Conservation (phyloP, 2,329 filamentous ascomycete species). For the Aspergillus proliferans region DNA sequence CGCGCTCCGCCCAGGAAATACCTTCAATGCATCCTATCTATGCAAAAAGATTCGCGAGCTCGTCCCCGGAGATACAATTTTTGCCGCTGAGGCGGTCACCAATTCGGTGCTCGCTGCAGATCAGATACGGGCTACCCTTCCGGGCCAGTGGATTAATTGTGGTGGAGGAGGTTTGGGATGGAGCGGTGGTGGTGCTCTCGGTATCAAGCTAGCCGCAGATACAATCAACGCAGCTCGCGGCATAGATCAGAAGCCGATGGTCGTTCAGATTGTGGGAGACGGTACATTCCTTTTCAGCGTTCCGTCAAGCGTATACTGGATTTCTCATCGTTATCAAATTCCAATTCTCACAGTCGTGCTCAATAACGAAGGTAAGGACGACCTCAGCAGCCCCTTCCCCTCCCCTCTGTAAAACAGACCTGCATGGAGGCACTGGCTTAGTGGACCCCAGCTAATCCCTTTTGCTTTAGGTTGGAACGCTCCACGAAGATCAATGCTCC, state of each 20-base stretch:
- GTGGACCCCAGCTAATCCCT: neutral
- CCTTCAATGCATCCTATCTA: constrained; percentile 34
- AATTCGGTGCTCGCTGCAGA: constrained; percentile 44
- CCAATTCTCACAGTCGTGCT: constrained; percentile 59
- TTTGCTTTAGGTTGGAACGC: constrained; percentile 42
- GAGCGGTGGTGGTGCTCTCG: constrained; percentile 67
- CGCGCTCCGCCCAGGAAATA: neutral
- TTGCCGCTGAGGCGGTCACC: constrained; percentile 69
- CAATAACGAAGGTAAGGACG: constrained; percentile 53
- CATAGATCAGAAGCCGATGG: constrained; percentile 2
- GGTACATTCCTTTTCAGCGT: constrained; percentile 60
- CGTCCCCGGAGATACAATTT: constrained; percentile 61
- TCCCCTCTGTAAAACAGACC: neutral
- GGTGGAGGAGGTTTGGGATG: constrained; percentile 72
- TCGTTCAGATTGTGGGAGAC: constrained; percentile 47
- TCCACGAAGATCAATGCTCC: constrained; percentile 48
- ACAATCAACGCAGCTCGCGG: neutral
- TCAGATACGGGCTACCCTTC: constrained; percentile 7
- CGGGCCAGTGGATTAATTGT: constrained; percentile 8
- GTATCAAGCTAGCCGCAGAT: constrained; percentile 63
- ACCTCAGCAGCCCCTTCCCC: neutral
- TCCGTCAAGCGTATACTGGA: constrained; percentile 62
- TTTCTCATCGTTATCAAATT: constrained; percentile 56
- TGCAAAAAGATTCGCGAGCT: constrained; percentile 48
- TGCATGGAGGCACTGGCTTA: neutral